phyloP scores from a whole-genome alignment of 768 basidiomycete species.

The Flagelloscypha sp. region DNA sequence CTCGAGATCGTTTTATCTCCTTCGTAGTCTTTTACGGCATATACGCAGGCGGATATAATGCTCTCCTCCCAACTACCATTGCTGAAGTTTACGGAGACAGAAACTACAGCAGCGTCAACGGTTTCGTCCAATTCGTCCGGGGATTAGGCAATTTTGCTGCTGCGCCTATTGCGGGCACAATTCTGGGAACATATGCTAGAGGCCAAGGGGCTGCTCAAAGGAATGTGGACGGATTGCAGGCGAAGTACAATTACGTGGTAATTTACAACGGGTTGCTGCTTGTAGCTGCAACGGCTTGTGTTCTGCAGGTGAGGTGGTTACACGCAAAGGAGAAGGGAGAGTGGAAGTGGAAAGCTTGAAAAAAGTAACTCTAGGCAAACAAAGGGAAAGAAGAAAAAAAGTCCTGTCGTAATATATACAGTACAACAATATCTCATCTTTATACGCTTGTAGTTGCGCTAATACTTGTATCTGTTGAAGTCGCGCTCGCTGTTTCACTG shows the following conservation, averaged over 20 bases:
- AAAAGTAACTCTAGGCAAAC: too few relatives aligned
- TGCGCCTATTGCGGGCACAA: conserved; percentile 33
- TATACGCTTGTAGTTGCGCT: too few relatives aligned
- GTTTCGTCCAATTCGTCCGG: conserved; percentile 32
- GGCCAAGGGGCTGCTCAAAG: not conserved
- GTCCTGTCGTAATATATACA: too few relatives aligned
- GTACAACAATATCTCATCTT: too few relatives aligned
- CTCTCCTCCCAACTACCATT: conserved; percentile 34
- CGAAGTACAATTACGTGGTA: conserved; percentile 28
- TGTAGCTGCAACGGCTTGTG: conserved; percentile 27
- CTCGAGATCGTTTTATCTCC: conserved; percentile 27
- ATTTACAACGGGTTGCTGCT: conserved; percentile 29
- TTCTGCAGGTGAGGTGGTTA: conserved; percentile 32
- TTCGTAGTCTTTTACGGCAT: conserved; percentile 35
- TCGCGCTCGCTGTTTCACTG: too few relatives aligned
- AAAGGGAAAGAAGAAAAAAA: too few relatives aligned
- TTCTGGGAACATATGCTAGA: conserved; percentile 25
- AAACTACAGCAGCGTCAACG: conserved; percentile 34
- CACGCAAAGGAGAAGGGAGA: conserved; percentile 31
- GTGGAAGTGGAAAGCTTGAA: conserved; percentile 34
- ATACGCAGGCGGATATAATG: conserved; percentile 37
- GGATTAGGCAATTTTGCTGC: conserved; percentile 32
- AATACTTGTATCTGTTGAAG: too few relatives aligned
- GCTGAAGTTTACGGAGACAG: conserved; percentile 35
- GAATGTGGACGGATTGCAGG: conserved; percentile 12